Evolutionary conservation across 768 basidiomycete species (phyloP).

Genomic region (Sarcodon sp.): DNA sequence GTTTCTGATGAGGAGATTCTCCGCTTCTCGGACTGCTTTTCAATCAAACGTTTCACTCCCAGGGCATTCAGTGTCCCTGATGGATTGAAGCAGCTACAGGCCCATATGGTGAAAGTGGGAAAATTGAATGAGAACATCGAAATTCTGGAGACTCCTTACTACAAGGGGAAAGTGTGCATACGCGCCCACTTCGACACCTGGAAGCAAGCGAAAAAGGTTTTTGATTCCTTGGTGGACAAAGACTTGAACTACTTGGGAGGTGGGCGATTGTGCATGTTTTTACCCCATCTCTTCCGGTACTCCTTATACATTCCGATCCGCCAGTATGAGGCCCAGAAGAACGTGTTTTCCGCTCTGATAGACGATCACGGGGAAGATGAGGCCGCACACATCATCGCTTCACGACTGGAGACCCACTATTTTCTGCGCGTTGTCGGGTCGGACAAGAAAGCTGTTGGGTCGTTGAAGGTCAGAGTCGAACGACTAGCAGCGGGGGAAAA

Average conservation of each 20-base stretch:
- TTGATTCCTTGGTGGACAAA: background rate
- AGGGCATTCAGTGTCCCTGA: background rate
- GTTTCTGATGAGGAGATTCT: background rate
- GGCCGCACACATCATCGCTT: constrained; percentile 21
- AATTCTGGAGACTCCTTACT: background rate
- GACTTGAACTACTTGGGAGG: background rate
- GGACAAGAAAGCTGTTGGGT: constrained; percentile 39
- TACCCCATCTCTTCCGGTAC: background rate
- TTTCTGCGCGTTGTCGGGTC: constrained; percentile 33
- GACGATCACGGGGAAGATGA: constrained; percentile 1
- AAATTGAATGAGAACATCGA: background rate
- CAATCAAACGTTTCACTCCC: background rate
- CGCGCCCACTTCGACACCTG: background rate
- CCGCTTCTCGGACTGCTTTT: background rate
- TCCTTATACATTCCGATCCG: background rate
- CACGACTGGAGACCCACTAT: constrained; percentile 13
- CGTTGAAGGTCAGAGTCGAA: constrained; percentile 49
- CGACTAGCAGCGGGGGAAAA: constrained; percentile 36
- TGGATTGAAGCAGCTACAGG: background rate
- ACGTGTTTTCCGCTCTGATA: background rate
- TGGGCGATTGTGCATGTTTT: background rate
- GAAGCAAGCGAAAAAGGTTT: background rate
- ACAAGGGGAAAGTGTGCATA: background rate
- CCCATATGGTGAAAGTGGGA: background rate
- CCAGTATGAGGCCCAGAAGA: constrained; percentile 5